Conservation (phyloP, 2,329 filamentous ascomycete species). For the Bipolaris oryzae region DNA sequence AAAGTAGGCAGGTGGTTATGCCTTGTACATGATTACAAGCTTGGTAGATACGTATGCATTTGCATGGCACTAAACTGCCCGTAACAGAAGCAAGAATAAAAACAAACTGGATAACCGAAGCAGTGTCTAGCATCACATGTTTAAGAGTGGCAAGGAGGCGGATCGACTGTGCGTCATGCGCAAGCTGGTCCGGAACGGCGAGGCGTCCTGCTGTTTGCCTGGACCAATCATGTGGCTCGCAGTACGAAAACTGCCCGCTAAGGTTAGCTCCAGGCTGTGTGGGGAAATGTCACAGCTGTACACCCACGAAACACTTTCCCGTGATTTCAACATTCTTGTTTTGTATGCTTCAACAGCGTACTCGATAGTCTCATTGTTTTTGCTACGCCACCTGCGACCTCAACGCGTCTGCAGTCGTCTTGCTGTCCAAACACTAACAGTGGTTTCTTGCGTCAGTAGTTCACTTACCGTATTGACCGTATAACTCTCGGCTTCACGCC, state of each 20-base stretch:
- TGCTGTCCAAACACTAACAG: not conserved
- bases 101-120: not conserved
- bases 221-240: conserved; percentile 20
- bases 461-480: conserved; percentile 8
- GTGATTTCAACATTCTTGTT: not conserved
- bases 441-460: not conserved
- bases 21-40: conserved; percentile 6
- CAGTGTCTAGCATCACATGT: not conserved
- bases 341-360: conserved; percentile 19
- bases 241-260: conserved; percentile 23
- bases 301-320: conserved; percentile 12
- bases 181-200: conserved; percentile 1
- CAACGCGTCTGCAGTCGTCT: conserved; percentile 7
- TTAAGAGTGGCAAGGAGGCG: not conserved
- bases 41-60: conserved; percentile 12
- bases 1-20: not conserved
- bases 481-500: conserved; percentile 4
- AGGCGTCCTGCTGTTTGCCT: not conserved
- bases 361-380: not conserved
- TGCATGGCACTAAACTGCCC: conserved; percentile 3
- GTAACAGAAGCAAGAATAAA: conserved; percentile 15
- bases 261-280: conserved; percentile 15
- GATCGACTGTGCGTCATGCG: conserved; percentile 2
- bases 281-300: conserved; percentile 19
- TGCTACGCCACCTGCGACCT: not conserved